A percentile compares a stretch with the other conserved stretches of the same genome.
phyloP scores from a whole-genome alignment of 139 green algal species.

The Haematococcus lacustris region DNA sequence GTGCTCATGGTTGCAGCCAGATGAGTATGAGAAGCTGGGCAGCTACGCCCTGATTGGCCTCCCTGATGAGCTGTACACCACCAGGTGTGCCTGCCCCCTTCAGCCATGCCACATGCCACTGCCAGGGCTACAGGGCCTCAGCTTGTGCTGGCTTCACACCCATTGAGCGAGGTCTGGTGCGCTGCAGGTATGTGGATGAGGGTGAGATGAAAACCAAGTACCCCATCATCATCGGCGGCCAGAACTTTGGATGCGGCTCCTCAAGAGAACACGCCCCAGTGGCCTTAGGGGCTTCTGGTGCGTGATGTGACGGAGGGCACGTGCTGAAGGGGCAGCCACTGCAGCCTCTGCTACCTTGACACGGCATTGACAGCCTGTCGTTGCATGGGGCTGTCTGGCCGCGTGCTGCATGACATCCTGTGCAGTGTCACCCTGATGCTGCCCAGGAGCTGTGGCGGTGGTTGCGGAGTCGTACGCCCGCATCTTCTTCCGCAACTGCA shows the following conservation, averaged over 20 bases:
- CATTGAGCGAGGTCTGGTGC: too few relatives aligned
- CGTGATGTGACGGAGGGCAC: too few relatives aligned
- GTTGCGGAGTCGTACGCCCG: conserved; percentile 88
- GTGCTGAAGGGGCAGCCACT: too few relatives aligned
- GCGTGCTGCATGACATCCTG: too few relatives aligned
- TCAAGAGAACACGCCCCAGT: conserved; percentile 90
- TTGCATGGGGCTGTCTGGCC: too few relatives aligned
- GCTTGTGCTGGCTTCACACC: too few relatives aligned
- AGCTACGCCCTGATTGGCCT: conserved; percentile 88
- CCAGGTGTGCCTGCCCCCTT: conserved; percentile 36
- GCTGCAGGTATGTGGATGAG: conserved; percentile 61
- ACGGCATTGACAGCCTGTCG: too few relatives aligned
- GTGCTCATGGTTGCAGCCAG: conserved; percentile 56
- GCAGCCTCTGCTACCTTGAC: too few relatives aligned
- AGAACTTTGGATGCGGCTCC: conserved; percentile 93
- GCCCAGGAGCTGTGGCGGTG: conserved; percentile 63
- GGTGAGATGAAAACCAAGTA: conserved; percentile 90
- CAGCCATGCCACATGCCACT: too few relatives aligned
- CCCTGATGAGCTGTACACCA: conserved; percentile 68
- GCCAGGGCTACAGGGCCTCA: too few relatives aligned
- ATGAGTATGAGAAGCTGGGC: conserved; percentile 95
- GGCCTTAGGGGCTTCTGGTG: conserved; percentile 75
- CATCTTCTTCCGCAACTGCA: conserved; percentile 97
- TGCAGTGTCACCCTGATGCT: too few relatives aligned
- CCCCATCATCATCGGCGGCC: conserved; percentile 81